Evolutionary conservation across 2,329 filamentous ascomycete genomes (phyloP), one percentile per base, ranked within the genome.

Genomic region (Hypoxylon sp.): DNA sequence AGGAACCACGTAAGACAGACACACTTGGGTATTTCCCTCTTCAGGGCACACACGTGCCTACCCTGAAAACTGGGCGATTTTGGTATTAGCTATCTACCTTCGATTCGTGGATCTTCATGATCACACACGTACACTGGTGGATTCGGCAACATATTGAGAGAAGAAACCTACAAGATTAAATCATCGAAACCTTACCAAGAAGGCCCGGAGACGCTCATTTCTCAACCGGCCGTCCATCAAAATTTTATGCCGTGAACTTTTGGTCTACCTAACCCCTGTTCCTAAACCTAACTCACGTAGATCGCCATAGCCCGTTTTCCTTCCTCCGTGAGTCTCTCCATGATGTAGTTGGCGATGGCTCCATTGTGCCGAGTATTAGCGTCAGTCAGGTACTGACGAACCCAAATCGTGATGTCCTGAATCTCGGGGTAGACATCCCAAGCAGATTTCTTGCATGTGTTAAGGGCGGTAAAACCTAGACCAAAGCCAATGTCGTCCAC

Each of bases 401-500:
- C 94, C 95, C 95, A 99, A 78, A 91, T 92, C 58, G 93, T 83
- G 66, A 94, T 92, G 60, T 94, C 91, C 4, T 88, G 87, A 13
- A 97, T 89, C 68, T 98, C 92, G 0, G 94, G 92, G 84, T 94
- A 98, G 19, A 94, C 92, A 78, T 98, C 96, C 56, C 86, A 86
- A 1, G 88, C 82, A 3, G 88, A 84, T 65, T 90, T 90, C 79
- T 91, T 93, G 83, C 95, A 96, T 0, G 95, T 98, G 82, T 95
- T 97, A 69, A 99, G 87, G 32, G 93, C 91, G 0, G 96, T 98
- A 81, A 97, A 99, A 7, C 94, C 95, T 71, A 98, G 90, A 27
- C 96, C 96, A 76, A 99, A 99, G 29, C 93, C 91, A 72, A 98
- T 90, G 78, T 99, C 96, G 75, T 99, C 96, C 27, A 97, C 92